Conservation (phyloP, 139 green algal genomes). For the Parachlorella kessleri region DNA sequence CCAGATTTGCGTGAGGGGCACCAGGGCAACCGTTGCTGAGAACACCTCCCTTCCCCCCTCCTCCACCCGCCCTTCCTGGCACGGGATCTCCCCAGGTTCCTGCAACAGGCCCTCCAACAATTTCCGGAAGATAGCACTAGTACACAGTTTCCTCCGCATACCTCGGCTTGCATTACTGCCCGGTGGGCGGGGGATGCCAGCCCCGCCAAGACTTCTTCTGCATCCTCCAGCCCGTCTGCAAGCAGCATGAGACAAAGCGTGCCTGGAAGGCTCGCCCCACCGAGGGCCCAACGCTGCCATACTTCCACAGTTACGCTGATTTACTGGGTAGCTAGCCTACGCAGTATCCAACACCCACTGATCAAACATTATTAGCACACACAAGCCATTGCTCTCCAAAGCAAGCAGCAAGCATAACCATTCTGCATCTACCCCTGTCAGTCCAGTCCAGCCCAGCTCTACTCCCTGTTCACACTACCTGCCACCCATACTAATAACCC, state of each 20-base stretch:
- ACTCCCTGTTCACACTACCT: no score
- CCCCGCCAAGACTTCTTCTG: background rate
- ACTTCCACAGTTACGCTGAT: background rate
- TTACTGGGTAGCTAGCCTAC: background rate
- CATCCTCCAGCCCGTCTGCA: background rate
- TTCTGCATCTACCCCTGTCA: no score
- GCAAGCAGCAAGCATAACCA: background rate
- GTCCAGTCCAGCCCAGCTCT: no score
- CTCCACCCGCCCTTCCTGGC: background rate
- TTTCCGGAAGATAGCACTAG: no score
- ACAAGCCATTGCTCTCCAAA: background rate
- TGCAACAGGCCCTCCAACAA: no score
- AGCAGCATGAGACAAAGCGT: background rate
- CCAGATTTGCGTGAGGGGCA: no score
- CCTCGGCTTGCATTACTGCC: no score
- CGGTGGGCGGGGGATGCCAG: background rate
- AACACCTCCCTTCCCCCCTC: no score
- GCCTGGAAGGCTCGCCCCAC: background rate
- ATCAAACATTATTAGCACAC: background rate
- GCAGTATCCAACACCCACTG: background rate
- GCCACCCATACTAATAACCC: background rate
- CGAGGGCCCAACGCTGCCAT: background rate
- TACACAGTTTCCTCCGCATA: no score
- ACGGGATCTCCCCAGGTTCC: no score
- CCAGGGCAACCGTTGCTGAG: no score